Evolutionary conservation across 1,284 basidiomycete genomes (phyloP).

Genomic region (Cutaneotrichosporon dermatis): DNA sequence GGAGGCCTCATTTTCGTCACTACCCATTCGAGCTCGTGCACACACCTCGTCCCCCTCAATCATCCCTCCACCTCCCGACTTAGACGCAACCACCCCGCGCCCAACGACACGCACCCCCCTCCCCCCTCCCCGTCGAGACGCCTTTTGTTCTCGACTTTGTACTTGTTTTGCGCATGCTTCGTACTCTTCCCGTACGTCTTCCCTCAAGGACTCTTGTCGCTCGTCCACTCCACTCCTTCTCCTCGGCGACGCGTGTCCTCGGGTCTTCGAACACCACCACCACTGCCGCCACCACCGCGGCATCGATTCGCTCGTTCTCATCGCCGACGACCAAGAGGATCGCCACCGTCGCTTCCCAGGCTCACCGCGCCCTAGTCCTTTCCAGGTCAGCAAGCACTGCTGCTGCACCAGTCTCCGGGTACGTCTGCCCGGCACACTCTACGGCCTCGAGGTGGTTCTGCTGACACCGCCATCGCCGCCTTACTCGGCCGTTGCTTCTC

Average conservation of each 20-base stretch:
- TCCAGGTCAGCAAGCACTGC: not conserved
- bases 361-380: not conserved
- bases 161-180: constrained; percentile 1
- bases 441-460: not conserved
- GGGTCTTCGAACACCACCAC: too few relatives aligned
- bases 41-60: not conserved
- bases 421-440: not conserved
- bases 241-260: not conserved
- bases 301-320: too few relatives aligned
- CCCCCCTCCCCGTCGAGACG: too few relatives aligned
- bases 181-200: not conserved
- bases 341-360: too few relatives aligned
- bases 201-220: not conserved
- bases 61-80: not conserved
- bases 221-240: not conserved
- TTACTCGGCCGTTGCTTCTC: too few relatives aligned
- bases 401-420: not conserved
- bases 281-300: too few relatives aligned
- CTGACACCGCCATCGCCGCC: not conserved
- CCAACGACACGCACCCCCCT: not conserved
- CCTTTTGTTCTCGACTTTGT: not conserved
- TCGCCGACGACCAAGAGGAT: too few relatives aligned
- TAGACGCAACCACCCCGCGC: not conserved
- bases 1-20: too few relatives aligned
- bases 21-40: too few relatives aligned